Percentiles rank a stretch among this genome's conserved stretches.
Evolutionary conservation across 331 rosid species (phyloP).

Genomic region (Quercus tomentella): DNA sequence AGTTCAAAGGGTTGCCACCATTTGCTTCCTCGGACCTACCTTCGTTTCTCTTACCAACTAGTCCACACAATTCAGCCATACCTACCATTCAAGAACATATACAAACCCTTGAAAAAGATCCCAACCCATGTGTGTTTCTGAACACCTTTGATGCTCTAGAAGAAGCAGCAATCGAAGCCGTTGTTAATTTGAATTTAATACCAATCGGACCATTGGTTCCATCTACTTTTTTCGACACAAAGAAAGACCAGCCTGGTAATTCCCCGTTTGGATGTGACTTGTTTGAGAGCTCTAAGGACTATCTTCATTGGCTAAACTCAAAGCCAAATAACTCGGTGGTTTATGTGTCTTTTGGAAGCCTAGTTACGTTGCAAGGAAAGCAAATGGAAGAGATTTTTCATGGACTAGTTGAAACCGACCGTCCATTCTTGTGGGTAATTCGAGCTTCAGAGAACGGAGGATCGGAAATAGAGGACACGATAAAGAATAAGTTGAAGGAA

Average conservation of each 20-base stretch:
- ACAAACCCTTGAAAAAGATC: background rate
- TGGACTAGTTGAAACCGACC: slow-evolving; percentile 16
- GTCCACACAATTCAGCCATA: background rate
- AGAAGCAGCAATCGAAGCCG: slow-evolving; percentile 16
- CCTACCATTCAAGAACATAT: slow-evolving; percentile 10
- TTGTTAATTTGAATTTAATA: background rate
- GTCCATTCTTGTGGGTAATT: slow-evolving; percentile 31
- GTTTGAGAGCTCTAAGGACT: slow-evolving; percentile 4
- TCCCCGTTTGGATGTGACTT: slow-evolving; percentile 1
- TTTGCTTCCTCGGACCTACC: slow-evolving; percentile 13
- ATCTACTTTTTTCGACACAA: background rate
- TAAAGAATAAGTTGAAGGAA: background rate
- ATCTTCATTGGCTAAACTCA: slow-evolving; percentile 27
- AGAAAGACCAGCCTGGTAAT: background rate
- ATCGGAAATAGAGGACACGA: background rate
- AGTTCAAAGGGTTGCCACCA: slow-evolving; percentile 23
- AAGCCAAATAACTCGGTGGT: slow-evolving; percentile 21
- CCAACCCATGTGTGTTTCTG: slow-evolving; percentile 7
- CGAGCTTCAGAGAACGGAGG: background rate
- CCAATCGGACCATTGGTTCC: slow-evolving; percentile 35
- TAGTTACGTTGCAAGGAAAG: background rate
- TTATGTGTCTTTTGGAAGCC: slow-evolving; percentile 37
- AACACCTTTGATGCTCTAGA: slow-evolving; percentile 37
- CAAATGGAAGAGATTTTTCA: slow-evolving; percentile 30
- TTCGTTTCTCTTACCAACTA: slow-evolving; percentile 13